Conservation (phyloP, 495 filamentous ascomycete genomes). For the Penicillium bovifimosum region DNA sequence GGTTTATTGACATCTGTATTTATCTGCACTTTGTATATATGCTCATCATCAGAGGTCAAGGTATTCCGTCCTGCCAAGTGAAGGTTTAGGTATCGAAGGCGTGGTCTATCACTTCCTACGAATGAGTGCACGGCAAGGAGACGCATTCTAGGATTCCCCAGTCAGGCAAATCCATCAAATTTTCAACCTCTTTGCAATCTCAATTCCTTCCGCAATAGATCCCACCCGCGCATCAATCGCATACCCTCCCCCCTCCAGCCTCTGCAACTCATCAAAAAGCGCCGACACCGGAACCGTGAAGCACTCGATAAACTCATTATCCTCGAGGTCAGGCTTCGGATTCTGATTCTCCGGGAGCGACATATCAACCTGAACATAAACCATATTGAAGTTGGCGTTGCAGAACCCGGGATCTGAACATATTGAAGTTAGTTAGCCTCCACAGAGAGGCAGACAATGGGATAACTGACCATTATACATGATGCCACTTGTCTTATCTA, state of each 20-base stretch:
- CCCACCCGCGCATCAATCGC: slow-evolving; percentile 84
- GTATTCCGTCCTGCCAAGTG: background rate
- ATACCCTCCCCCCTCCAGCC: slow-evolving; percentile 66
- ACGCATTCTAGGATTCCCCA: background rate
- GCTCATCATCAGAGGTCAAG: background rate
- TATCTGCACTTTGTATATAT: slow-evolving; percentile 1
- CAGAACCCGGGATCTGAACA: slow-evolving; percentile 67
- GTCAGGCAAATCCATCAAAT: slow-evolving; percentile 25
- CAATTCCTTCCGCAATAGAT: slow-evolving; percentile 79
- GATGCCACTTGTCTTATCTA: slow-evolving; percentile 58
- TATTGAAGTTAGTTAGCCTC: background rate
- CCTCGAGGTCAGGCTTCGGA: slow-evolving; percentile 70
- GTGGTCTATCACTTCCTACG: background rate
- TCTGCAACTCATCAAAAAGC: slow-evolving; percentile 63
- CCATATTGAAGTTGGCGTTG: slow-evolving; percentile 80
- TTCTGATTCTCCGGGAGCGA: slow-evolving; percentile 61
- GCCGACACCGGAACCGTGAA: slow-evolving; percentile 64
- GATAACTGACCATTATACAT: slow-evolving; percentile 75
- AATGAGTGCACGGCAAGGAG: background rate
- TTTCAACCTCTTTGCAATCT: slow-evolving; percentile 62
- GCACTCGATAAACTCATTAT: slow-evolving; percentile 86
- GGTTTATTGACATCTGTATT: background rate
- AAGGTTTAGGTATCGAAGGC: background rate
- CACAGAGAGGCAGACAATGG: background rate
- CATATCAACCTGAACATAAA: slow-evolving; percentile 77